Evolutionary conservation across 2,329 filamentous ascomycete genomes (phyloP).

Genomic region (Dactylellina drechsleri): DNA sequence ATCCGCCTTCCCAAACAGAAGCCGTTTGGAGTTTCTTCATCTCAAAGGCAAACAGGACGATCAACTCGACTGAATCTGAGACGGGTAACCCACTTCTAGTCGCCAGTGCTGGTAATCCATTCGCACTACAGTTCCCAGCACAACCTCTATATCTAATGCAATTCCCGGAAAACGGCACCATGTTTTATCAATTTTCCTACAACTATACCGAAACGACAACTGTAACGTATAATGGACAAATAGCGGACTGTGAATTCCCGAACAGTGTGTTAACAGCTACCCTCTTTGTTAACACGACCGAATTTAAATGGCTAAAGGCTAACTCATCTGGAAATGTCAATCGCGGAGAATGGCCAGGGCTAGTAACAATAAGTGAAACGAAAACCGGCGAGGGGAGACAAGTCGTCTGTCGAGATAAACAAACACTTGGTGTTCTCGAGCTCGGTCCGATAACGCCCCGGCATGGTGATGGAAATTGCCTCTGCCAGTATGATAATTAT

Average conservation of each 20-base stretch:
- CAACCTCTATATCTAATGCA: conserved; percentile 38
- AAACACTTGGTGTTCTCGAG: conserved; percentile 27
- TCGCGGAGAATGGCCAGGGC: conserved; percentile 45
- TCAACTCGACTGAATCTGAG: conserved; percentile 19
- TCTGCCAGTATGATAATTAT: conserved; percentile 40
- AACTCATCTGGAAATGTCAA: conserved; percentile 13
- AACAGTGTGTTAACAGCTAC: conserved; percentile 39
- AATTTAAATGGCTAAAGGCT: conserved; percentile 26
- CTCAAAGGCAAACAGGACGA: conserved; percentile 15
- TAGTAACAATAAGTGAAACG: conserved; percentile 29
- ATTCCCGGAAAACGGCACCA: conserved; percentile 20
- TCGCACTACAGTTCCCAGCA: conserved; percentile 18
- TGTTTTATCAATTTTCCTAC: conserved; percentile 44
- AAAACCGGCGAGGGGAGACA: conserved; percentile 40
- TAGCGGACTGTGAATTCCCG: conserved; percentile 39
- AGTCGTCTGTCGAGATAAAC: conserved; percentile 39
- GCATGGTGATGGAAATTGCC: conserved; percentile 29
- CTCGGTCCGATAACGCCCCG: conserved; percentile 14
- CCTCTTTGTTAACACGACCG: conserved; percentile 35
- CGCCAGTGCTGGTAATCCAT: conserved; percentile 40
- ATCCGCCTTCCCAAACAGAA: conserved; percentile 15
- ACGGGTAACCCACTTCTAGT: conserved; percentile 27
- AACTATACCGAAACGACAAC: conserved; percentile 38
- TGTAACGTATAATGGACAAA: conserved; percentile 15
- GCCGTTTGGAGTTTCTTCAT: conserved; percentile 46